Percentiles rank a stretch among this genome's conserved stretches.
Conservation (phyloP, 176 grass and related monocot species). For the Avena atlantica region DNA sequence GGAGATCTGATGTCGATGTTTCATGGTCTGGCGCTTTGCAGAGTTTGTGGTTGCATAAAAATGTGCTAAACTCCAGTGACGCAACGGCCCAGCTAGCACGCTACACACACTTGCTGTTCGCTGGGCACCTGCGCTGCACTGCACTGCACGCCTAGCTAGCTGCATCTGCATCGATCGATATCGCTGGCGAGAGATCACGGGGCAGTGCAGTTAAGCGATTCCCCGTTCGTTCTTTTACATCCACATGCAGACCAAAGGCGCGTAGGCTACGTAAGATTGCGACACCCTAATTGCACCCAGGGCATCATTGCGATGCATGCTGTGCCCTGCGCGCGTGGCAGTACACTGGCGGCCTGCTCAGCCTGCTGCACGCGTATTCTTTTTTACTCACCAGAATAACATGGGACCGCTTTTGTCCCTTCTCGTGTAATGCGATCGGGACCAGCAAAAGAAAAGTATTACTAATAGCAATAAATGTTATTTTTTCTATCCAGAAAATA, state of each 20-base stretch:
- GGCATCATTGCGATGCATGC: slow-evolving; percentile 32
- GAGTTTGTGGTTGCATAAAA: slow-evolving; percentile 37
- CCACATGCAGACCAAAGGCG: neutral
- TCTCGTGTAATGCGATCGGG: neutral
- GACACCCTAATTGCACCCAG: slow-evolving; percentile 44
- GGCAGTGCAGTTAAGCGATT: slow-evolving; percentile 16
- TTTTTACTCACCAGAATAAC: slow-evolving; percentile 17
- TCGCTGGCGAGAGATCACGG: neutral
- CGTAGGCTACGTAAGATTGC: slow-evolving; percentile 33
- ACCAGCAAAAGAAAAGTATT: neutral
- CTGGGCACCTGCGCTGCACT: neutral
- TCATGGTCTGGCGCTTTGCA: slow-evolving; percentile 34
- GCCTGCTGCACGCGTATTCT: neutral
- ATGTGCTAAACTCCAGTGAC: slow-evolving; percentile 35
- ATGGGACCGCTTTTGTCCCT: neutral
- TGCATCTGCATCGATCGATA: neutral
- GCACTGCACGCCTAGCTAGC: neutral
- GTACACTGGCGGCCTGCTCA: neutral
- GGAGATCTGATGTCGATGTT: slow-evolving; percentile 39
- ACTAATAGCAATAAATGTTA: too few species aligned
- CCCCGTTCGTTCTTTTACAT: slow-evolving; percentile 37
- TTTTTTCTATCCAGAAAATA: neutral
- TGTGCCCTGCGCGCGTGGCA: neutral
- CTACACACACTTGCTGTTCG: neutral
- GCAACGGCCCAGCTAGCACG: neutral